These are phyloP conservation scores for Diaporthe vaccinii DNA, from an alignment of 2,329 filamentous ascomycete species.

Conservation along the genomic window DNA sequence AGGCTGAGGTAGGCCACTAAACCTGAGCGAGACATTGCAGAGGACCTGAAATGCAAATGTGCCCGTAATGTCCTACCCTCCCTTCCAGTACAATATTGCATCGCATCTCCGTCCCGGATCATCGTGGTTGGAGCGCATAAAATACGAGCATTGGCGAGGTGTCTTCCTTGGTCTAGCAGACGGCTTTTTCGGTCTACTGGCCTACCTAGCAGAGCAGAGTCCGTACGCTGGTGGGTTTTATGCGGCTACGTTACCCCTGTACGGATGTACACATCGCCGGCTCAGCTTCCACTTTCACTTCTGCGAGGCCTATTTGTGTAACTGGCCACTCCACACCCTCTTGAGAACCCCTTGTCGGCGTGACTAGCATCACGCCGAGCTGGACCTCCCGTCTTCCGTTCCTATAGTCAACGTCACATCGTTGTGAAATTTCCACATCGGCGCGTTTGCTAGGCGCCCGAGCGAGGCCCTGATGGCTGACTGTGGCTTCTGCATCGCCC, in stretches of 20 bases:
- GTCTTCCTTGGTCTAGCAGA: not conserved
- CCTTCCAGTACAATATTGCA: not conserved
- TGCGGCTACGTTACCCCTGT: slow-evolving; percentile 4
- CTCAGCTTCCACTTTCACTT: slow-evolving; percentile 19
- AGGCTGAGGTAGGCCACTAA: not conserved
- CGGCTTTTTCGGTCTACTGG: not conserved
- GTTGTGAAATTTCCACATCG: not conserved
- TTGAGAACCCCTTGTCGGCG: not conserved
- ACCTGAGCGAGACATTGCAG: not conserved
- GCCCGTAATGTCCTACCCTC: not conserved
- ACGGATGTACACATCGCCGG: not conserved
- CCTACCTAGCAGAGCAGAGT: not conserved
- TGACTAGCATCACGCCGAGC: slow-evolving; percentile 16
- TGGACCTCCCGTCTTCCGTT: slow-evolving; percentile 6
- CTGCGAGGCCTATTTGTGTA: slow-evolving; percentile 13
- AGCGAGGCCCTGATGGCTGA: not conserved
- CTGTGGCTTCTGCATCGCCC: not conserved
- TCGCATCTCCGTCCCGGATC: slow-evolving; percentile 5
- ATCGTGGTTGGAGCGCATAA: not conserved
- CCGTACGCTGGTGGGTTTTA: not conserved
- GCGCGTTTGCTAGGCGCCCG: not conserved
- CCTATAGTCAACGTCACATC: slow-evolving; percentile 3
- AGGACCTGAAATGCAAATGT: not conserved
- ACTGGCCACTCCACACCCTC: not conserved
- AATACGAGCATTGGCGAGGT: slow-evolving; percentile 21